Percentiles rank a stretch among this genome's conserved stretches.
Conservation (phyloP, 2,329 filamentous ascomycete species). For the Pseudopithomyces chartarum region DNA sequence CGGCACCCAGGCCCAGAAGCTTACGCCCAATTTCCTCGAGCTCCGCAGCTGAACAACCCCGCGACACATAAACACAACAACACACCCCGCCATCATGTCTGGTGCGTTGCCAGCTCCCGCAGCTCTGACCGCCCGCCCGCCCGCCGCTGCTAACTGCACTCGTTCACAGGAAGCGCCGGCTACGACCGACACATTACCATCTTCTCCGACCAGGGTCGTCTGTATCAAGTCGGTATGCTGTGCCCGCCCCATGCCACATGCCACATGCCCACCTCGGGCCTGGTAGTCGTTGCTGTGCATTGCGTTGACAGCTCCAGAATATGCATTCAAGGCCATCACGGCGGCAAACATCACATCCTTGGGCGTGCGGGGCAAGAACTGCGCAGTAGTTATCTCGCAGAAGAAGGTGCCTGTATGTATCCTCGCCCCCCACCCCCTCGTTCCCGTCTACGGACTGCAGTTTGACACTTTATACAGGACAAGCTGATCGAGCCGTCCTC, state of each 20-base stretch:
- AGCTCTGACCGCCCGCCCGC: slow-evolving; percentile 15
- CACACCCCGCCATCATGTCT: slow-evolving; percentile 46
- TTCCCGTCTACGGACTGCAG: not conserved
- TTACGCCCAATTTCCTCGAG: slow-evolving; percentile 35
- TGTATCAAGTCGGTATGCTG: slow-evolving; percentile 97
- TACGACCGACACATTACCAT: slow-evolving; percentile 99
- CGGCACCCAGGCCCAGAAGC: slow-evolving; percentile 10
- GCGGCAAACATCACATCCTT: slow-evolving; percentile 99
- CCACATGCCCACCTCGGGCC: too few species aligned
- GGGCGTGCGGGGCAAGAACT: slow-evolving; percentile 94
- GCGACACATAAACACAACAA: slow-evolving; percentile 29
- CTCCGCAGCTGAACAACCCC: slow-evolving; percentile 37
- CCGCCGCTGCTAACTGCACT: slow-evolving; percentile 36
- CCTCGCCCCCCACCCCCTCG: not conserved
- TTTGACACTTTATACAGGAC: slow-evolving; percentile 64
- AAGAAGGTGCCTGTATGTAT: slow-evolving; percentile 97
- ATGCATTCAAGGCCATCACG: slow-evolving; percentile 99
- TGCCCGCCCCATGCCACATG: slow-evolving; percentile 2
- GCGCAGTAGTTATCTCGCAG: slow-evolving; percentile 94
- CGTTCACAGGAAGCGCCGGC: slow-evolving; percentile 56
- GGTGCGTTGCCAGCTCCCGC: slow-evolving; percentile 37
- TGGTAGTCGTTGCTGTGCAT: not conserved
- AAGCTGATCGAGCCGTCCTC: slow-evolving; percentile 98
- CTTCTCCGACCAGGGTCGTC: slow-evolving; percentile 96
- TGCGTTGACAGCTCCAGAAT: slow-evolving; percentile 66